Evolutionary conservation across 352 stramenopile species (phyloP).

Genomic region (Pythium oligandrum): DNA sequence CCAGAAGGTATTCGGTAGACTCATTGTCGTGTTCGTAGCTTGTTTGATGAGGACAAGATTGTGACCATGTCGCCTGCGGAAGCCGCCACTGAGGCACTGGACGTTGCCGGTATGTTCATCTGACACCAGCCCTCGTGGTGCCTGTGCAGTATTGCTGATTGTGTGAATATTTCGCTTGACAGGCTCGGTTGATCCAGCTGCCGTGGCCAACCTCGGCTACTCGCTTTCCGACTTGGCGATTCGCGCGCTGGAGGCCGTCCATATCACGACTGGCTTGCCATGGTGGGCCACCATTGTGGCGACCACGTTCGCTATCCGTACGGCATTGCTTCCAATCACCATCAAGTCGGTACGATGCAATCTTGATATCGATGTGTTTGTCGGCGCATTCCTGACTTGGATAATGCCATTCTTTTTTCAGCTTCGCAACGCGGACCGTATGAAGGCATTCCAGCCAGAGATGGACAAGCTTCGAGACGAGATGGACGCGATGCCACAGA

Average conservation of each 20-base stretch:
- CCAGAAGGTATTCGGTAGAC: no score
- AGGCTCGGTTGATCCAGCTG: slow-evolving; percentile 50
- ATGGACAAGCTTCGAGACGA: slow-evolving; percentile 77
- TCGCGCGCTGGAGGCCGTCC: slow-evolving; percentile 64
- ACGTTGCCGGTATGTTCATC: slow-evolving; percentile 26
- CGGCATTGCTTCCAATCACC: slow-evolving; percentile 68
- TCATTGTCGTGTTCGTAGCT: slow-evolving; percentile 9
- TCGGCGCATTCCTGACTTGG: not conserved
- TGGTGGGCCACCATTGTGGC: slow-evolving; percentile 87
- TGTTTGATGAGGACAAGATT: slow-evolving; percentile 42
- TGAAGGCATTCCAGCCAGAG: slow-evolving; percentile 79
- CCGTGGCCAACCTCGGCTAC: slow-evolving; percentile 62
- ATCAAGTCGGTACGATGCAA: slow-evolving; percentile 61
- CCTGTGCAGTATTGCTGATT: slow-evolving; percentile 2
- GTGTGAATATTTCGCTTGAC: slow-evolving; percentile 1
- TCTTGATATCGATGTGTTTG: not conserved
- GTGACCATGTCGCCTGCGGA: slow-evolving; percentile 39
- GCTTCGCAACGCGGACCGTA: slow-evolving; percentile 82
- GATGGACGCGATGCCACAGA: slow-evolving; percentile 48
- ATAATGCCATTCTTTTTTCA: slow-evolving; percentile 11
- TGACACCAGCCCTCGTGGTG: not conserved
- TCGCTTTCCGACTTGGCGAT: slow-evolving; percentile 71
- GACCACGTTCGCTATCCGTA: slow-evolving; percentile 74
- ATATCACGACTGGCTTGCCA: slow-evolving; percentile 73
- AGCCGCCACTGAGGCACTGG: slow-evolving; percentile 36